Percentiles rank a stretch among this genome's conserved stretches.
Evolutionary conservation across 306 rosid species (phyloP).

Genomic region (Prosopis cineraria): DNA sequence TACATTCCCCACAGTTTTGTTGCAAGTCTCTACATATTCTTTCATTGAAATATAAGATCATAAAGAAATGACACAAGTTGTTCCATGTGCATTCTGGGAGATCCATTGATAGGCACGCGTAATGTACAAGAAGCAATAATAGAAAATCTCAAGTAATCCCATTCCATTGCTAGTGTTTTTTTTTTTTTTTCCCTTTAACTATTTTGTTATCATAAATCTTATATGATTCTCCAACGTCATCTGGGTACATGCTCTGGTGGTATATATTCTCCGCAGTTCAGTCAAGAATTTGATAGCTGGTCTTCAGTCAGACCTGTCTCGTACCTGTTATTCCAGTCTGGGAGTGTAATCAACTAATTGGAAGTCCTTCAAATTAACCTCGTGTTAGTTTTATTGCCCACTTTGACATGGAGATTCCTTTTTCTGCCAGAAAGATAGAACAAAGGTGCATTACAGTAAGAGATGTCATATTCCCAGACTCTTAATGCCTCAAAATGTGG

Average conservation of each 20-base stretch:
- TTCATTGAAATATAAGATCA: conserved; percentile 72
- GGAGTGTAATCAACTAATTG: background rate
- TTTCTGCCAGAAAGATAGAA: conserved; percentile 27
- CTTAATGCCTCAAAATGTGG: background rate
- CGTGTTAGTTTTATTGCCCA: conserved; percentile 3
- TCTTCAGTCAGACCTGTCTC: background rate
- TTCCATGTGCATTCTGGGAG: conserved; percentile 45
- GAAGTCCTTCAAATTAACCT: background rate
- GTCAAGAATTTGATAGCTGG: background rate
- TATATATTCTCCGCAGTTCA: background rate
- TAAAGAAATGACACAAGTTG: conserved; percentile 55
- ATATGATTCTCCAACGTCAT: background rate
- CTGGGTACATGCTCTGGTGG: background rate
- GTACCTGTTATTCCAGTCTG: too few relatives aligned
- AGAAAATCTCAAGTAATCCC: conserved; percentile 38
- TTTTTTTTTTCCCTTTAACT: background rate
- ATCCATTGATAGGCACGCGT: background rate
- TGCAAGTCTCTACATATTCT: conserved; percentile 71
- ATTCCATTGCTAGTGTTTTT: conserved; percentile 17
- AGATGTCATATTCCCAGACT: conserved; percentile 28
- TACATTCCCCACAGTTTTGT: conserved; percentile 52
- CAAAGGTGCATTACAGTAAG: conserved; percentile 30
- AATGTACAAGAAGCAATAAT: conserved; percentile 33
- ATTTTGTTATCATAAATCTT: background rate
- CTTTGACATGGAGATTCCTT: conserved; percentile 14